These are phyloP conservation scores for Rhizophlyctis rosea DNA, from an alignment of 192 early-diverging fungal genomes.

Conservation along the genomic window DNA sequence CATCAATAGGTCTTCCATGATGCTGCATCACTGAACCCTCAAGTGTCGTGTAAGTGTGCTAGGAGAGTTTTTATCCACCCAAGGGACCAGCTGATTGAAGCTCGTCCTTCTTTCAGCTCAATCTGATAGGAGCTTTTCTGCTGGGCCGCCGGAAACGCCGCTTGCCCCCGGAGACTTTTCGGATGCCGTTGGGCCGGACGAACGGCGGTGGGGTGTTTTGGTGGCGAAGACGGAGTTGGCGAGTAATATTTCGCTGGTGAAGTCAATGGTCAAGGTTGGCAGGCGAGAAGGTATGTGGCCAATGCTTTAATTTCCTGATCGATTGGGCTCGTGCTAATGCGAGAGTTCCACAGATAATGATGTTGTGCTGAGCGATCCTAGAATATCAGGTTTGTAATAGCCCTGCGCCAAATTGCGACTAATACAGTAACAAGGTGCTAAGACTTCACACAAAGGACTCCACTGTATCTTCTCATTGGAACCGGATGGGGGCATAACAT, in stretches of 20 bases:
- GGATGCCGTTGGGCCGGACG: background rate
- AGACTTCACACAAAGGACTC: too few species aligned
- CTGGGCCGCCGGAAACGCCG: too few species aligned
- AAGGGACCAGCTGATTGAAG: background rate
- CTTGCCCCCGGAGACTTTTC: too few species aligned
- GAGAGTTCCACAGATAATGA: background rate
- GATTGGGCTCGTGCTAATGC: slow-evolving; percentile 1
- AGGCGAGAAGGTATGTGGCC: background rate
- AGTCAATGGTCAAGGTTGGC: background rate
- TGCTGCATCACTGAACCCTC: background rate
- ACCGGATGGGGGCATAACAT: background rate
- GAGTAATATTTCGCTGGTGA: background rate
- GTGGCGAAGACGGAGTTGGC: background rate
- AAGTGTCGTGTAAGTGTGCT: background rate
- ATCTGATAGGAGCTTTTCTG: too few species aligned
- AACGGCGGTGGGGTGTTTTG: slow-evolving; percentile 3
- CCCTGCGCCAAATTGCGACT: background rate
- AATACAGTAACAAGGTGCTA: too few species aligned
- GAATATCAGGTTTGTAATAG: slow-evolving; percentile 12
- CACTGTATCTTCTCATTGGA: slow-evolving; percentile 30
- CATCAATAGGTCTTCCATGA: background rate
- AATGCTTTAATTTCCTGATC: background rate
- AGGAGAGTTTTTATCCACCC: background rate
- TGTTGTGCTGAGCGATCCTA: slow-evolving; percentile 15
- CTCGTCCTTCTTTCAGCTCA: background rate